Evolutionary conservation across 768 basidiomycete genomes (phyloP), one percentile per base, ranked within the genome.

Genomic region (Stropharia rugosoannulata): DNA sequence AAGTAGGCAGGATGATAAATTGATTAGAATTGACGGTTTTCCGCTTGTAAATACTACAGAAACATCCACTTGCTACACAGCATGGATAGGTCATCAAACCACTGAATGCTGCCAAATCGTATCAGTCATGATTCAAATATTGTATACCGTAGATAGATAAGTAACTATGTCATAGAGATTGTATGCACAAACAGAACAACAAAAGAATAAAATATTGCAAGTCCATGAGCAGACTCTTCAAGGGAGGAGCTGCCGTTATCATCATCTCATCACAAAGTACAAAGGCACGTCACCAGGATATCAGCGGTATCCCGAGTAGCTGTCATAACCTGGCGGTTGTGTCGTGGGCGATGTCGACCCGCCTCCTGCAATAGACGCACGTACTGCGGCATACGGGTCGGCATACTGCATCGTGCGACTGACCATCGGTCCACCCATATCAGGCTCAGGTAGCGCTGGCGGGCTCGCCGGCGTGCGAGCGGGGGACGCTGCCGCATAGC

Each of bases 361-460:
- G 27, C 57, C 29, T 32, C 29, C 69, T 39, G 70, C 73, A 54
- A 89, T 69, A 4, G 79, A 77, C 7, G 87, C 86, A 15, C 89
- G 79, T 36, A 93, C 89, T 10, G 87, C 87, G 11, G 90, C 89
- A 65, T 93, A 94, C 8, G 92, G 92, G 65, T 94, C 88, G 19
- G 91, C 92, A 64, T 93, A 91, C 68, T 95, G 92, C 93, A 96
- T 95, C 51, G 94, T 95, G 67, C 93, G 75, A 70, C 92, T 94
- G 38, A 94, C 75, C 25, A 84, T 80, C 15, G 83, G 81, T 1
- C 72, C 63, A n/a, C 66, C 75, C 32, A 75, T 67, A 55, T 81
- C 77, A 57, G 69, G 69, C 45, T 78, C 73, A 19, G 81, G 76
- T 8, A 77, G 65, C 9, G 70, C 56, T 13, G 77, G 64, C 2